Conservation (phyloP, 768 basidiomycete species). For the Russula griseocarnosa region DNA sequence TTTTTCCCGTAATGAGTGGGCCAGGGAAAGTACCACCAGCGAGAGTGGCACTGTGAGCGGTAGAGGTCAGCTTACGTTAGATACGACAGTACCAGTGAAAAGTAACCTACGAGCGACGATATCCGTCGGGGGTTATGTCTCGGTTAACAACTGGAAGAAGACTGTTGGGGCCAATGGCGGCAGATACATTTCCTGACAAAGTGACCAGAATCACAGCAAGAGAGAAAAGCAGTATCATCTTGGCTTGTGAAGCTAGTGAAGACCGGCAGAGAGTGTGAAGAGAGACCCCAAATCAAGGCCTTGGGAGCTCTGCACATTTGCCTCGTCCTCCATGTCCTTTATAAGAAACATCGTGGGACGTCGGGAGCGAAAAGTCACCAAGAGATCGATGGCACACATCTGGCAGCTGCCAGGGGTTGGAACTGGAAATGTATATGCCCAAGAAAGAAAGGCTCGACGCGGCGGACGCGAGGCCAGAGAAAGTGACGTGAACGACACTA, state of each 20-base stretch:
- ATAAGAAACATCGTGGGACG: neutral
- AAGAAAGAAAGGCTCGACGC: neutral
- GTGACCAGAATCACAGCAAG: conserved; percentile 10
- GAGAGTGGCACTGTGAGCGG: conserved; percentile 5
- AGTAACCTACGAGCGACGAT: conserved; percentile 22
- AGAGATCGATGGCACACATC: neutral
- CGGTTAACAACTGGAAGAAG: conserved; percentile 27
- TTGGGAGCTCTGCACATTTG: neutral
- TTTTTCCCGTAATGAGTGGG: conserved; percentile 32
- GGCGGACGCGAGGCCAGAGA: neutral
- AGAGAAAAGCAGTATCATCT: conserved; percentile 6
- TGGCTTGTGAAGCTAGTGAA: neutral
- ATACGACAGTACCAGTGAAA: neutral
- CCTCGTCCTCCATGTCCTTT: neutral
- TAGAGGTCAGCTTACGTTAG: neutral
- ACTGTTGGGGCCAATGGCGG: conserved; percentile 29
- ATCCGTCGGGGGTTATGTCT: conserved; percentile 31
- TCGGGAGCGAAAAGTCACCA: neutral
- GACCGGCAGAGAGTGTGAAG: neutral
- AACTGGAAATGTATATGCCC: neutral
- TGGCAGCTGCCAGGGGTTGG: neutral
- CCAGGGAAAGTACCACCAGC: conserved; percentile 14
- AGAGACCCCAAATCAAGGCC: neutral
- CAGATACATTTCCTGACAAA: conserved; percentile 8
- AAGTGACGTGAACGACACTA: neutral